Percentiles rank a stretch among this genome's conserved stretches.
phyloP scores from a whole-genome alignment of 1,284 basidiomycete species.

The Abortiporus biennis region DNA sequence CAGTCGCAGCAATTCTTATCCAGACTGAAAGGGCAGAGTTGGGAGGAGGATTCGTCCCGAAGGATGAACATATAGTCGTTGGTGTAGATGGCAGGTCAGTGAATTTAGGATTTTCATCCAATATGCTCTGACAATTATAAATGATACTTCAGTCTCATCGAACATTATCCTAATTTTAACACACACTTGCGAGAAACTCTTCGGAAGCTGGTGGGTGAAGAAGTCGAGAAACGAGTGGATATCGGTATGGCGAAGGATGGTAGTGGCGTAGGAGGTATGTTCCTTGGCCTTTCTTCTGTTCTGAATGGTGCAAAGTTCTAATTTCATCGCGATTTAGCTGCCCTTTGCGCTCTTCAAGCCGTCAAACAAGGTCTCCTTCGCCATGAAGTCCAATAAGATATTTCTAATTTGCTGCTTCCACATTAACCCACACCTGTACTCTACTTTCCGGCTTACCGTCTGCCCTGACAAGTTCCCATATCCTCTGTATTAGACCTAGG shows the following conservation, averaged over 20 bases:
- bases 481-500: too few species aligned
- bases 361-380: too few species aligned
- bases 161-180: slow-evolving; percentile 88
- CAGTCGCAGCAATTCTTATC: slow-evolving; percentile 80
- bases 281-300: background rate
- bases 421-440: background rate
- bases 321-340: slow-evolving; percentile 33
- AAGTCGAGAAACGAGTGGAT: slow-evolving; percentile 73
- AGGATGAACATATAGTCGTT: slow-evolving; percentile 56
- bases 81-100: slow-evolving; percentile 85
- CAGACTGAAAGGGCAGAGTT: slow-evolving; percentile 67
- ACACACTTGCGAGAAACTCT: slow-evolving; percentile 70
- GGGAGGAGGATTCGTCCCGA: slow-evolving; percentile 33
- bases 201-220: slow-evolving; percentile 69
- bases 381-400: too few species aligned
- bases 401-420: too few species aligned
- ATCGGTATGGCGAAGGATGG: slow-evolving; percentile 97
- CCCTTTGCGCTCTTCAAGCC: slow-evolving; percentile 69
- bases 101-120: background rate
- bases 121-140: slow-evolving; percentile 1
- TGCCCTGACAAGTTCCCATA: background rate
- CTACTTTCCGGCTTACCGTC: background rate
- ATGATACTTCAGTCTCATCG: slow-evolving; percentile 60
- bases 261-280: slow-evolving; percentile 90
- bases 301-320: background rate